Evolutionary conservation across 306 rosid species (phyloP).

Genomic region (Argentina anserina): DNA sequence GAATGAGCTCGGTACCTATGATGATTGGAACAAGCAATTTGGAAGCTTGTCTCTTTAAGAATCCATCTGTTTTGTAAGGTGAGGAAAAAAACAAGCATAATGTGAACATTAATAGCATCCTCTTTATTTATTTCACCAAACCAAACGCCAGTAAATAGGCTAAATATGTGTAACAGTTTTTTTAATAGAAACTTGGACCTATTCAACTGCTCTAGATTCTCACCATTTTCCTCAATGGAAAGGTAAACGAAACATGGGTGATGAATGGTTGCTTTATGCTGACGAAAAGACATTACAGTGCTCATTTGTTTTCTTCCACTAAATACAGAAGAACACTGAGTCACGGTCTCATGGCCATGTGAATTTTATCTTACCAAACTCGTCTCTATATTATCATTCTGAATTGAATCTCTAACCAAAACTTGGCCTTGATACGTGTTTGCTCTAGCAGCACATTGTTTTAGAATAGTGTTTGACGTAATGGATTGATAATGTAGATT

Average conservation of each 20-base stretch:
- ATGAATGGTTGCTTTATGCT: neutral
- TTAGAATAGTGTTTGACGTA: constrained; percentile 1
- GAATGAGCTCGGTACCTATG: constrained; percentile 62
- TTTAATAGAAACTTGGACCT: neutral
- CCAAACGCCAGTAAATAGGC: neutral
- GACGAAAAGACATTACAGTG: neutral
- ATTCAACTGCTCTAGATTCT: constrained; percentile 17
- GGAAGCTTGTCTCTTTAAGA: constrained; percentile 56
- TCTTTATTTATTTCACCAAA: neutral
- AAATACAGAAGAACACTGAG: neutral
- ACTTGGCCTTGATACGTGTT: constrained; percentile 6
- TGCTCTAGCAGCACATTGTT: constrained; percentile 10
- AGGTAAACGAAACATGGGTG: neutral
- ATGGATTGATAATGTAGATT: neutral
- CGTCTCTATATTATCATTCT: constrained; percentile 28
- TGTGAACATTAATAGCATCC: neutral
- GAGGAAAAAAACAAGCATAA: neutral
- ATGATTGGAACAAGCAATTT: constrained; percentile 78
- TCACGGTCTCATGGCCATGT: constrained; percentile 19
- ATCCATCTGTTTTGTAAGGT: neutral
- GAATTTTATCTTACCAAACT: constrained; percentile 29
- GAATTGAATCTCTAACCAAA: constrained; percentile 19
- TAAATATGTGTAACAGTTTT: neutral
- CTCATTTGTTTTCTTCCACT: neutral
- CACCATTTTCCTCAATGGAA: neutral